Evolutionary conservation across 352 stramenopile species (phyloP).

Genomic region (Elongisporangium senticosum): DNA sequence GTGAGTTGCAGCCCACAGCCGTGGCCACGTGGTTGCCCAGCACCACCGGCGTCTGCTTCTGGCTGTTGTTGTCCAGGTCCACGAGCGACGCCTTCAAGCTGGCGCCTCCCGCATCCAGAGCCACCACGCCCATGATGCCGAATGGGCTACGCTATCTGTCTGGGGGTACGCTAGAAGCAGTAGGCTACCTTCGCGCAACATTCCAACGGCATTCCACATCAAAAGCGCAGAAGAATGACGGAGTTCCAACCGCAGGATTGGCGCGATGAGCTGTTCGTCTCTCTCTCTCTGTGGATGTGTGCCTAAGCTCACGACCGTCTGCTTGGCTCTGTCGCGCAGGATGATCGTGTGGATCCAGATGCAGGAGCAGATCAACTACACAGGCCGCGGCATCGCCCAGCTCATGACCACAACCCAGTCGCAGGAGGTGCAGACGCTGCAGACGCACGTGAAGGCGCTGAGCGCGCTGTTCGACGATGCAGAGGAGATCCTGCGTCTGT

Average conservation of each 20-base stretch:
- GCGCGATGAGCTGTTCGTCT: neutral
- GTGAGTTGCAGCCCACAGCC: constrained; percentile 15
- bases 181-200: neutral
- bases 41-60: constrained; percentile 6
- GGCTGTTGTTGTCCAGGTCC: neutral
- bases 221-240: neutral
- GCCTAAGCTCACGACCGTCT: neutral
- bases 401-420: neutral
- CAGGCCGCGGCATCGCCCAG: neutral
- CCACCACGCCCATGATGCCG: constrained; percentile 21
- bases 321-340: neutral
- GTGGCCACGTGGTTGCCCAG: constrained; percentile 53
- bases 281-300: neutral
- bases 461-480: neutral
- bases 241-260: neutral
- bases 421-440: neutral
- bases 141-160: neutral
- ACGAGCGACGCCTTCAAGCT: constrained; percentile 62
- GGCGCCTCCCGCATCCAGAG: constrained; percentile 50
- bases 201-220: neutral
- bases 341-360: neutral
- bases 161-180: neutral
- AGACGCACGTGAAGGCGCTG: neutral
- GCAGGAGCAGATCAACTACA: neutral
- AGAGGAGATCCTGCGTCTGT: neutral